Evolutionary conservation across 2,329 filamentous ascomycete genomes (phyloP).

Genomic region (Colletotrichum somersetense): DNA sequence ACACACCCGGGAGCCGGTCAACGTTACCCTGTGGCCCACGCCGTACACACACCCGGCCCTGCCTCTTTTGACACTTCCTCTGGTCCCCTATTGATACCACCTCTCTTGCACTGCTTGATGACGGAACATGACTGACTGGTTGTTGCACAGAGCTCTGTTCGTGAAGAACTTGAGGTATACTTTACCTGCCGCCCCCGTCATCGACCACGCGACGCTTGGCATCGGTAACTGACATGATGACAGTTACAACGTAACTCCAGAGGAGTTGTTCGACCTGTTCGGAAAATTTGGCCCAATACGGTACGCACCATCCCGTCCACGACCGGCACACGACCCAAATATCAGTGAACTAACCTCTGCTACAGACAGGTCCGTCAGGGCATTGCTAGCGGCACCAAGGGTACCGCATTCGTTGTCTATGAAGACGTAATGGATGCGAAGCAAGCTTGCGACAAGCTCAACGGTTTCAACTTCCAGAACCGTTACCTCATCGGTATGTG

Average conservation of each 20-base stretch:
- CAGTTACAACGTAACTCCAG: constrained; percentile 98
- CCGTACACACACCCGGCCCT: constrained; percentile 19
- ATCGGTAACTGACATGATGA: constrained; percentile 22
- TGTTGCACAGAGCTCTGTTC: constrained; percentile 87
- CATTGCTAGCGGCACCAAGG: constrained; percentile 96
- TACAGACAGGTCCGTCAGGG: constrained; percentile 96
- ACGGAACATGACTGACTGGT: constrained; percentile 49
- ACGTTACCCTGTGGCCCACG: constrained; percentile 31
- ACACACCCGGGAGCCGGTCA: constrained; percentile 27
- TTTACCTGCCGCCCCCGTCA: constrained; percentile 65
- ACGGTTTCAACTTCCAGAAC: constrained; percentile 99
- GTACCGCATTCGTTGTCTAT: constrained; percentile 98
- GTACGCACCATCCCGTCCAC: constrained; percentile 64
- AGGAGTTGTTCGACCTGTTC: constrained; percentile 98
- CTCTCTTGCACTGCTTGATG: constrained; percentile 13
- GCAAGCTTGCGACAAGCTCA: constrained; percentile 98
- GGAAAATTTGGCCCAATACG: constrained; percentile 96
- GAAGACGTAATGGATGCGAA: constrained; percentile 99
- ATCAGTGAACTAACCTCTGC: constrained; percentile 35
- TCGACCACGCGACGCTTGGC: constrained; percentile 45
- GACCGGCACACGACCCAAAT: constrained; percentile 11
- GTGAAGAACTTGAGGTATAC: constrained; percentile 98
- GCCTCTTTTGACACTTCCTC: constrained; percentile 3
- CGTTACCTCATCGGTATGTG: constrained; percentile 95
- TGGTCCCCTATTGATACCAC: constrained; percentile 13